Evolutionary conservation across 495 filamentous ascomycete species (phyloP), one percentile per base, ranked within the genome.

Genomic region (Extremus antarcticus): DNA sequence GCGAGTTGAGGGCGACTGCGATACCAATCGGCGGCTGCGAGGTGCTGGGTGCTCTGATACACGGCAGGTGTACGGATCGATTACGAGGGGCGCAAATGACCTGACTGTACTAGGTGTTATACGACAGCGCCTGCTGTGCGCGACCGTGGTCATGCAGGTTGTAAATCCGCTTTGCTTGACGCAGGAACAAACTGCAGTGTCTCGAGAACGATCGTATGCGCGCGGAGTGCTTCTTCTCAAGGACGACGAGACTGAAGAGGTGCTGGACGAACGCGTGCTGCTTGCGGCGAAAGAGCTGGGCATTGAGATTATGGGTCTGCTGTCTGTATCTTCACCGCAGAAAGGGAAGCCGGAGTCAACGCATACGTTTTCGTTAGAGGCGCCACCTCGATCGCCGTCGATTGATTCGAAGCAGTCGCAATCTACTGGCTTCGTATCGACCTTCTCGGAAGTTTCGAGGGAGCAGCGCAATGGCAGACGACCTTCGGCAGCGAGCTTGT

Each of bases 361-460:
- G 15, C 43, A 9, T 20, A 32, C 47, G 11, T 13, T 10, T n/a
- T 51, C 47, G 38, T 52, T 50, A 7, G 54, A 46, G 13, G 16
- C 17, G 16, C 43, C 46, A 8, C 50, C 54, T 1, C 25, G 50
- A 41, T 64, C 61, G 25, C 51, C 49, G 39, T 64, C 61, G 7
- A 21, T 58, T 23, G 40, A 25, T 24, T 64, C 61, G 2, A 10
- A 41, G 19, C 35, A 38, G 8, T 62, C 61, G 25, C 51, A 48
- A 17, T 64, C 59, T 0, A 64, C 61, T 1, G 61, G 58, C 9
- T 48, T 64, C n/a, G 56, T 40, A 20, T 64, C 61, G 0, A 51
- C 39, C 21, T 43, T 48, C 23, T 64, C 61, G 1, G 50, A 55
- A 2, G 17, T 43, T 2, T 64, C 61, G 25, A 17, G 55, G 21